These are phyloP conservation scores for Stephania cephalantha DNA, from an alignment of 164 flowering plant genomes.

Conservation along the genomic window DNA sequence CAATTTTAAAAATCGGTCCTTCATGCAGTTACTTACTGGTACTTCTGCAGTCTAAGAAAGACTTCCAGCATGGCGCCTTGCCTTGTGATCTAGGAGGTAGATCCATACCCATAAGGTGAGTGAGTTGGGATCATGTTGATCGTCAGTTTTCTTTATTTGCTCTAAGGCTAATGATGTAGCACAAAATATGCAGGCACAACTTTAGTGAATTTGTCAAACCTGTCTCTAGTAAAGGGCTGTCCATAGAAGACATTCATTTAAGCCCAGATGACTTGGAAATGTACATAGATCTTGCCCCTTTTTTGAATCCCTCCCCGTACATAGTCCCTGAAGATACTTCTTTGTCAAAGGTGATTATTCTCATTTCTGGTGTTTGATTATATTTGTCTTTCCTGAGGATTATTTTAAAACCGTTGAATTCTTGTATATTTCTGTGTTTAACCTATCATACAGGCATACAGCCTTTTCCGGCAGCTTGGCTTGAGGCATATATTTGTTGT, in stretches of 20 bases:
- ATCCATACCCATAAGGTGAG: slow-evolving; percentile 61
- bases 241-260: slow-evolving; percentile 71
- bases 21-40: slow-evolving; percentile 81
- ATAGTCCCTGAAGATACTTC: slow-evolving; percentile 97
- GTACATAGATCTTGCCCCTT: slow-evolving; percentile 95
- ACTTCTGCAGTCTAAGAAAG: slow-evolving; percentile 84
- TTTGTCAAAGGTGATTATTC: slow-evolving; percentile 63
- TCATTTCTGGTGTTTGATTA: background rate
- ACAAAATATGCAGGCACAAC: slow-evolving; percentile 51
- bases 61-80: slow-evolving; percentile 88
- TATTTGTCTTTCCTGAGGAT: background rate
- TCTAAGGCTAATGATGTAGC: slow-evolving; percentile 9
- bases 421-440: slow-evolving; percentile 3
- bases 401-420: background rate
- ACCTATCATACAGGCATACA: slow-evolving; percentile 58
- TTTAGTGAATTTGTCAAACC: slow-evolving; percentile 86
- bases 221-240: slow-evolving; percentile 80
- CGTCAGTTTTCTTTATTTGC: background rate
- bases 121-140: slow-evolving; percentile 13
- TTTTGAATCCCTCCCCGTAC: slow-evolving; percentile 91
- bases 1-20: slow-evolving; percentile 12
- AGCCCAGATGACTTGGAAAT: slow-evolving; percentile 89
- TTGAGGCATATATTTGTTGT: slow-evolving; percentile 91
- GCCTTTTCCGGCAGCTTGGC: slow-evolving; percentile 96
- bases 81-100: slow-evolving; percentile 59